Evolutionary conservation across 495 filamentous ascomycete species (phyloP).

Genomic region (Penicillium macrosclerotiorum): DNA sequence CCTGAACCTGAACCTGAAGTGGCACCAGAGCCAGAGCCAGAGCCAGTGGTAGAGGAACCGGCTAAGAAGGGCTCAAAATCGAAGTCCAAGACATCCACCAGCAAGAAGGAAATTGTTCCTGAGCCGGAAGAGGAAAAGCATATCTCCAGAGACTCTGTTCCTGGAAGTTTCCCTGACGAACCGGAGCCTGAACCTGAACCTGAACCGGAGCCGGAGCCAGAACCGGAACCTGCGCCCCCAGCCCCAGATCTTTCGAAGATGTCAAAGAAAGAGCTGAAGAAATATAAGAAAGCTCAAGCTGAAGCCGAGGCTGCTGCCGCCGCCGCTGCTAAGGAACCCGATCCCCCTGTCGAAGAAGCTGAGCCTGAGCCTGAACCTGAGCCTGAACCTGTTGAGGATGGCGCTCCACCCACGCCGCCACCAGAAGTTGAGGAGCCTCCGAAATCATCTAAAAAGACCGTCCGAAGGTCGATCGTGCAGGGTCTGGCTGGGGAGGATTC

Average conservation of each 20-base stretch:
- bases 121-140: slow-evolving; percentile 18
- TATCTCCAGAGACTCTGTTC: slow-evolving; percentile 28
- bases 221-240: slow-evolving; percentile 12
- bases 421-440: slow-evolving; percentile 45
- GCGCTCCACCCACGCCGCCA: slow-evolving; percentile 52
- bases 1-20: slow-evolving; percentile 14
- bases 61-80: no score
- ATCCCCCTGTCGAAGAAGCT: slow-evolving; percentile 47
- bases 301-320: slow-evolving; percentile 20
- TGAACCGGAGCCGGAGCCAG: slow-evolving; percentile 24
- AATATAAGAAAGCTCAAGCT: slow-evolving; percentile 30
- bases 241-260: slow-evolving; percentile 26
- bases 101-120: slow-evolving; percentile 6
- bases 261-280: slow-evolving; percentile 31
- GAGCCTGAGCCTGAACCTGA: slow-evolving; percentile 13
- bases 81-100: background rate
- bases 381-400: slow-evolving; percentile 22
- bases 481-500: slow-evolving; percentile 56
- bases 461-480: slow-evolving; percentile 50
- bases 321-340: slow-evolving; percentile 71
- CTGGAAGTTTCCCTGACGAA: slow-evolving; percentile 33
- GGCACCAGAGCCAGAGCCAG: slow-evolving; percentile 22
- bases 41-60: slow-evolving; percentile 20
- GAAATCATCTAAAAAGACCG: slow-evolving; percentile 56
- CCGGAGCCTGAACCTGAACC: slow-evolving; percentile 29